phyloP scores from a whole-genome alignment of 1,284 basidiomycete species.

The Fomitopsis pinicola region DNA sequence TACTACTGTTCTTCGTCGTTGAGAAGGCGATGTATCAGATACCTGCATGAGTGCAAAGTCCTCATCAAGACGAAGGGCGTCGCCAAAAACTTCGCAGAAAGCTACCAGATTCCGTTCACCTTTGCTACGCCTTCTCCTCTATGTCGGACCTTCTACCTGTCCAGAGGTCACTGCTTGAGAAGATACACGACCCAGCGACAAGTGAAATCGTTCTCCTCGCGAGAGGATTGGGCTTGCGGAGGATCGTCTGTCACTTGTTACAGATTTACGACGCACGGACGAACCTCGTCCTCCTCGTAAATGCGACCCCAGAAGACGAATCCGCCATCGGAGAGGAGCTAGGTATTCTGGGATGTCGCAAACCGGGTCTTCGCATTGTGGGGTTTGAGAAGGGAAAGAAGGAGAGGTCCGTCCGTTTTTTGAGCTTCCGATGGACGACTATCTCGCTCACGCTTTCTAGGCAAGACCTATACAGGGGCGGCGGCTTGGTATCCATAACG shows the following conservation, averaged over 20 bases:
- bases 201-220: constrained; percentile 85
- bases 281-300: constrained; percentile 84
- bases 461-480: constrained; percentile 80
- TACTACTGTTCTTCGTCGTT: no score
- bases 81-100: no score
- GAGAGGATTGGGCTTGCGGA: constrained; percentile 81
- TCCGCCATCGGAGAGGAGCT: constrained; percentile 90
- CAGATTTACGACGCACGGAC: constrained; percentile 90
- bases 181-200: constrained; percentile 72
- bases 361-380: constrained; percentile 81
- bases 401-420: constrained; percentile 57
- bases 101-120: no score
- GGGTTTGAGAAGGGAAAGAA: constrained; percentile 82
- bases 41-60: no score
- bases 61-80: no score
- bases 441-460: constrained; percentile 37
- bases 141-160: constrained; percentile 50
- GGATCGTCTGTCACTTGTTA: constrained; percentile 80
- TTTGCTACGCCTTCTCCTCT: not conserved
- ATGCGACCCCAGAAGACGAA: constrained; percentile 87
- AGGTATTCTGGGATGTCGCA: constrained; percentile 86
- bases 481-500: constrained; percentile 90
- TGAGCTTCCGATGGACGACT: constrained; percentile 2
- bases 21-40: no score
- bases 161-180: constrained; percentile 60